phyloP scores from a whole-genome alignment of 305 asterid genomes.

The Plantago coronopus region DNA sequence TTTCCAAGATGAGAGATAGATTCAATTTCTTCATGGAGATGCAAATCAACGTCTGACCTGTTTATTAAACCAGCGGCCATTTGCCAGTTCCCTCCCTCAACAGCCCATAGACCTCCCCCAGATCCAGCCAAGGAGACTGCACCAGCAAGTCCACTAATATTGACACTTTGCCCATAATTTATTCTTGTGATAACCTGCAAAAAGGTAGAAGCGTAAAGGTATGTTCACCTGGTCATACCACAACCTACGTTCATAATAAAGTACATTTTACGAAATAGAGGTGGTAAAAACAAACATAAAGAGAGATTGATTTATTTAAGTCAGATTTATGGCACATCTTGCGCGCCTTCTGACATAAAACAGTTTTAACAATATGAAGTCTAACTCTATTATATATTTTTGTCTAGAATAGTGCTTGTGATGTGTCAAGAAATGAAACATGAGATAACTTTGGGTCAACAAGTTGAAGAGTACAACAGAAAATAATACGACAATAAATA shows the following conservation, averaged over 20 bases:
- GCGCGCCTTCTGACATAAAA: not conserved
- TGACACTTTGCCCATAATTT: conserved; percentile 88
- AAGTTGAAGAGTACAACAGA: not conserved
- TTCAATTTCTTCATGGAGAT: conserved; percentile 75
- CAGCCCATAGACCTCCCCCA: conserved; percentile 81
- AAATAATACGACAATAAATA: conserved; percentile 9
- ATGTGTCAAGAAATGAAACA: not conserved
- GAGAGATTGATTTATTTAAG: not conserved
- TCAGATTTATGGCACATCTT: not conserved
- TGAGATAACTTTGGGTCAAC: not conserved
- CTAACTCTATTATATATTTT: not conserved
- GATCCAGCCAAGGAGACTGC: conserved; percentile 95
- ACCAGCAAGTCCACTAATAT: conserved; percentile 92
- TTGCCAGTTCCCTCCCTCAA: conserved; percentile 94
- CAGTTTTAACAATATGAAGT: not conserved
- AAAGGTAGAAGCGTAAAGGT: conserved; percentile 13
- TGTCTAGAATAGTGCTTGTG: not conserved
- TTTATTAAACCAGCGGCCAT: conserved; percentile 84
- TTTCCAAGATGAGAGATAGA: conserved; percentile 58
- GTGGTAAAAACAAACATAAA: not conserved
- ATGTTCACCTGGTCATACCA: not conserved
- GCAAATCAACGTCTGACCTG: conserved; percentile 58
- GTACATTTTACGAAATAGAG: not conserved
- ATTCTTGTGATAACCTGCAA: conserved; percentile 83
- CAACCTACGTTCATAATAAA: not conserved